Evolutionary conservation across 140 eudicot genomes (phyloP), one percentile per base, ranked within the genome.

Genomic region (Senecio squalidus): DNA sequence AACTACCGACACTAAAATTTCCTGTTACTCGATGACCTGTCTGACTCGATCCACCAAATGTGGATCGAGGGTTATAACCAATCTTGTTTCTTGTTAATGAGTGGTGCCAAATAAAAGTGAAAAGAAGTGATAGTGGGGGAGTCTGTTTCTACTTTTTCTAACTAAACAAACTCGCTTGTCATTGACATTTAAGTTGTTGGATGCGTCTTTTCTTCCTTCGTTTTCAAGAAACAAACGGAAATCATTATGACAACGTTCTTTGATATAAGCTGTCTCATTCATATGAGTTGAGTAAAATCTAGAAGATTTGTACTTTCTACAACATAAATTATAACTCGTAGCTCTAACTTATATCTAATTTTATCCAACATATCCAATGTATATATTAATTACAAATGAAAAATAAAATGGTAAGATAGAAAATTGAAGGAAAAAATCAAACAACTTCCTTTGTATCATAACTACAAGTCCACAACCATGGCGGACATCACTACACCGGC

Each of bases 281-380:
- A 44, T 44, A 6, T 16, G 18, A 14, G 22, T 44, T 5, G 14
- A 36, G 41, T 34, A 16, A n/a, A n/a, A 14, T 15, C 8, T 43
- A 43, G 49, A n/a, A n/a, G 49, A 43, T 43, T 43, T 34, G n/a
- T 43, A 13, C n/a, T 39, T 74, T 33, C n/a, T n/a, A n/a, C n/a
- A n/a, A n/a, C n/a, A n/a, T n/a, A n/a, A n/a, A n/a, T n/a, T n/a
- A n/a, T n/a, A n/a, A n/a, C n/a, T n/a, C n/a, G n/a, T n/a, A n/a
- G n/a, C n/a, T n/a, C n/a, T n/a, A n/a, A n/a, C n/a, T n/a, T n/a
- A n/a, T n/a, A n/a, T n/a, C n/a, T n/a, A n/a, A n/a, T n/a, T n/a
- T n/a, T n/a, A n/a, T n/a, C n/a, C n/a, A n/a, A n/a, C n/a, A n/a
- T n/a, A n/a, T n/a, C n/a, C n/a, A n/a, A n/a, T n/a, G n/a, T n/a